Conservation (phyloP, 2,329 filamentous ascomycete genomes). For the Colletotrichum liaoningense region DNA sequence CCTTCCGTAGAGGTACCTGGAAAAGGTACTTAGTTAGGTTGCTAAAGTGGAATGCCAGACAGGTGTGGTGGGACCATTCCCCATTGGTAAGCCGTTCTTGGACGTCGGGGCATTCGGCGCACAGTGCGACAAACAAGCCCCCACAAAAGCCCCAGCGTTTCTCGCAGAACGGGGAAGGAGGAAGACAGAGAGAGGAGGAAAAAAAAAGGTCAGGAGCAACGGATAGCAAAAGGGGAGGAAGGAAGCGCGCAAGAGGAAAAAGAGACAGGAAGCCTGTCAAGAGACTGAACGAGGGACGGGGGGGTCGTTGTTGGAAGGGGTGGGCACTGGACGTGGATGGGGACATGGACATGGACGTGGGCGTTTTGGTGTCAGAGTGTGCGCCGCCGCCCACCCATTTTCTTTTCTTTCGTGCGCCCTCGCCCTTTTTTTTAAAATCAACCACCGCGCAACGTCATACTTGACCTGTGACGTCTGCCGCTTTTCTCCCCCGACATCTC, state of each 20-base stretch:
- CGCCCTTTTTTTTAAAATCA: conserved; percentile 38
- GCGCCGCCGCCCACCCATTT: conserved; percentile 40
- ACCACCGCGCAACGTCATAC: conserved; percentile 55
- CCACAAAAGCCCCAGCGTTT: conserved; percentile 20
- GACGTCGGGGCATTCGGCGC: not conserved
- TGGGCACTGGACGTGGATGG: conserved; percentile 14
- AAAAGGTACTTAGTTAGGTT: not conserved
- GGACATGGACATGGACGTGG: conserved; percentile 20
- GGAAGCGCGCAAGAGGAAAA: not conserved
- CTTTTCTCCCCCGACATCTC: conserved; percentile 40
- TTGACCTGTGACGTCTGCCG: conserved; percentile 55
- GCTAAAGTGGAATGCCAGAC: not conserved
- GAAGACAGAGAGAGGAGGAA: not conserved
- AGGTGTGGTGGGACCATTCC: conserved; percentile 16
- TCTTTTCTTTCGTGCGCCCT: conserved; percentile 44
- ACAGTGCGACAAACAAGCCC: conserved; percentile 18
- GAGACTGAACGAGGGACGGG: not conserved
- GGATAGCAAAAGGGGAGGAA: not conserved
- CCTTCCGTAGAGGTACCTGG: not conserved
- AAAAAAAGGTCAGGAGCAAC: not conserved
- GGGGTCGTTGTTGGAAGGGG: conserved; percentile 12
- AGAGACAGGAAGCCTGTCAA: not conserved
- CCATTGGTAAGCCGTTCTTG: conserved; percentile 27
- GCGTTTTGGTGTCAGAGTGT: conserved; percentile 34
- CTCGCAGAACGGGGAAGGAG: conserved; percentile 14